Conservation (phyloP, 2,329 filamentous ascomycete species). For the Acrocalymma vagum region DNA sequence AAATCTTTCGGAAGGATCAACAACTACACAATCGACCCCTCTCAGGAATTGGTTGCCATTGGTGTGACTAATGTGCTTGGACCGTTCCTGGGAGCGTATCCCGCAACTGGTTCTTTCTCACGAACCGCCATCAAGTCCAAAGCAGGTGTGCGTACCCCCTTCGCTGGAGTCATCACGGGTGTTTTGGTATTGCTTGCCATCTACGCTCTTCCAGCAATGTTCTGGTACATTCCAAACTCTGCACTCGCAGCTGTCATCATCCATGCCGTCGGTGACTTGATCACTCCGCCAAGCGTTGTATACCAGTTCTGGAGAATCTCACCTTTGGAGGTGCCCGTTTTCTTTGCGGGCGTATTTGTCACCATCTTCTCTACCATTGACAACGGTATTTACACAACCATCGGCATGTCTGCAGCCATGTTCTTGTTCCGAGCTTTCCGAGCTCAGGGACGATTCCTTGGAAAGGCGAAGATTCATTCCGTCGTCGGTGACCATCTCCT, state of each 20-base stretch:
- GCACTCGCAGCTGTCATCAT: slow-evolving; percentile 90
- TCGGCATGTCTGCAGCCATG: slow-evolving; percentile 77
- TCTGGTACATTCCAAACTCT: slow-evolving; percentile 90
- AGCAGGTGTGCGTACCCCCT: slow-evolving; percentile 89
- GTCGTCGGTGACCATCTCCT: slow-evolving; percentile 82
- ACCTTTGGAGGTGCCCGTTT: slow-evolving; percentile 88
- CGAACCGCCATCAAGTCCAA: slow-evolving; percentile 98
- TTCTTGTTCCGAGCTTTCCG: slow-evolving; percentile 86
- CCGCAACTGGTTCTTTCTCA: slow-evolving; percentile 94
- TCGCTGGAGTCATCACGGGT: slow-evolving; percentile 89
- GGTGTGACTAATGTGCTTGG: slow-evolving; percentile 88
- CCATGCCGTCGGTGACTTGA: slow-evolving; percentile 91
- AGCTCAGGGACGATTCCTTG: slow-evolving; percentile 79
- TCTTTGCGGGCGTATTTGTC: slow-evolving; percentile 90
- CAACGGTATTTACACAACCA: slow-evolving; percentile 89
- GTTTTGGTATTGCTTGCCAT: slow-evolving; percentile 87
- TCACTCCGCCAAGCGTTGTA: slow-evolving; percentile 88
- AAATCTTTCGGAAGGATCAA: slow-evolving; percentile 97
- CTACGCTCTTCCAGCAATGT: slow-evolving; percentile 86
- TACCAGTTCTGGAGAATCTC: slow-evolving; percentile 97
- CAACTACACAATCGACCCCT: slow-evolving; percentile 95
- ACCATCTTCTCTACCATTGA: slow-evolving; percentile 91
- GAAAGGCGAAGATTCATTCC: slow-evolving; percentile 83
- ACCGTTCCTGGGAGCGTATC: slow-evolving; percentile 89
- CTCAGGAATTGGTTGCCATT: slow-evolving; percentile 94